phyloP scores from a whole-genome alignment of 768 basidiomycete species.

The Kwoniella botswanensis region DNA sequence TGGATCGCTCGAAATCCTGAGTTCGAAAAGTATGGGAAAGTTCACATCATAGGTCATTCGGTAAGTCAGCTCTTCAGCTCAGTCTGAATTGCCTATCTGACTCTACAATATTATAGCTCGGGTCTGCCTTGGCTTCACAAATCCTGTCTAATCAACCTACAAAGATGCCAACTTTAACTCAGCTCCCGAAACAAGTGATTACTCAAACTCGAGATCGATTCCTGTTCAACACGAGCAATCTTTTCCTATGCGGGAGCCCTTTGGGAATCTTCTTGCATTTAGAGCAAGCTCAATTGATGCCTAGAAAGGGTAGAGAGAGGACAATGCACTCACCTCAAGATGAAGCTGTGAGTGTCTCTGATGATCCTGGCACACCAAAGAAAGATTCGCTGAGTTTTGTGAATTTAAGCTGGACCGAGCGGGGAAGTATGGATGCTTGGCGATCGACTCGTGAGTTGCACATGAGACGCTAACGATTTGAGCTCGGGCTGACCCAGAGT shows the following conservation, averaged over 20 bases:
- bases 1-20: slow-evolving; percentile 62
- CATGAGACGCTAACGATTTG: slow-evolving; percentile 28
- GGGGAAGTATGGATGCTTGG: slow-evolving; percentile 61
- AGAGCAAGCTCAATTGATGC: slow-evolving; percentile 61
- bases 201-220: slow-evolving; percentile 55
- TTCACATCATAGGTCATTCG: slow-evolving; percentile 62
- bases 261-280: slow-evolving; percentile 62
- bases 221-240: slow-evolving; percentile 58
- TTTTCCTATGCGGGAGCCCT: slow-evolving; percentile 61
- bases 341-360: slow-evolving; percentile 57
- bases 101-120: slow-evolving; percentile 46
- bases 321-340: slow-evolving; percentile 60
- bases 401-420: slow-evolving; percentile 58
- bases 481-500: slow-evolving; percentile 22
- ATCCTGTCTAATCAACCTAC: slow-evolving; percentile 62
- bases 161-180: slow-evolving; percentile 56
- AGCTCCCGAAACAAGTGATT: slow-evolving; percentile 57
- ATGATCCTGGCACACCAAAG: not conserved
- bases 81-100: not conserved
- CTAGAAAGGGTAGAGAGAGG: slow-evolving; percentile 60
- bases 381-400: not conserved
- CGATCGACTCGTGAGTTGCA: slow-evolving; percentile 56
- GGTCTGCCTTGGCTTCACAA: slow-evolving; percentile 60
- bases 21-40: slow-evolving; percentile 58
- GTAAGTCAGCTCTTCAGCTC: slow-evolving; percentile 25